Base-by-base conservation (phyloP, 1,284 basidiomycete species). In the Fistulinella staudtii region DNA sequence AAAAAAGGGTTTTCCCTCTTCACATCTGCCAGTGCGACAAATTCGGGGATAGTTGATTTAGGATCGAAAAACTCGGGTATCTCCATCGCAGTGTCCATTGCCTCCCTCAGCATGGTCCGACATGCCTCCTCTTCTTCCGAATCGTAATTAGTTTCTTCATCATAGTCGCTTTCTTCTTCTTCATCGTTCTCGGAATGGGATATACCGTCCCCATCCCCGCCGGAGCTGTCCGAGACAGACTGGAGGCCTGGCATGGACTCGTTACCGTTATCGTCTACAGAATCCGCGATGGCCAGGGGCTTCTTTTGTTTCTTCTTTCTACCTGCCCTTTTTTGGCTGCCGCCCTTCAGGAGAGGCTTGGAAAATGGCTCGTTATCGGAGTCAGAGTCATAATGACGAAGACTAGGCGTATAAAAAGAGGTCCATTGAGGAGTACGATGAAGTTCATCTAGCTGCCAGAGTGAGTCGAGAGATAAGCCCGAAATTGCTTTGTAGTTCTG, bases 1-100 rank as follows among this genome's bases (percentile, higher is more conserved):
- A 88, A 61, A 61, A 89, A 86, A 0, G 85, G 82, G 54, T 89
- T 89, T 13, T 71, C 75, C 58, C 80, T 81, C 43, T 72, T 69
- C 43, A 79, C 77, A 40, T 79, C 74, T 13, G 67, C 61, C 10
- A 72, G 51, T 3, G 72, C 63, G 29, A 75, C 69, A 29, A 69
- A 67, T 24, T 69, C 73, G 8, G 69, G 61, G 11, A 68, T 64
- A 5, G 66, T 58, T 18, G 68, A 61, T 10, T 66, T 66, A 18
- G 64, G 61, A 53, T 78, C 72, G 38, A 77, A 70, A 59, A 79
- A 78, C 44, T 80, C 82, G 9, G 74, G 67, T 44, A 68, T 70
- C 37, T 77, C 77, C 53, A 76, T 69, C 1, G 75, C 79, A 9
- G 73, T 67, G 48, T 86, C 79, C 82, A 87, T 85, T 6, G 85